These are phyloP conservation scores for Peribolospora kevripleyi DNA, from an alignment of 768 basidiomycete species.

Conservation along the genomic window DNA sequence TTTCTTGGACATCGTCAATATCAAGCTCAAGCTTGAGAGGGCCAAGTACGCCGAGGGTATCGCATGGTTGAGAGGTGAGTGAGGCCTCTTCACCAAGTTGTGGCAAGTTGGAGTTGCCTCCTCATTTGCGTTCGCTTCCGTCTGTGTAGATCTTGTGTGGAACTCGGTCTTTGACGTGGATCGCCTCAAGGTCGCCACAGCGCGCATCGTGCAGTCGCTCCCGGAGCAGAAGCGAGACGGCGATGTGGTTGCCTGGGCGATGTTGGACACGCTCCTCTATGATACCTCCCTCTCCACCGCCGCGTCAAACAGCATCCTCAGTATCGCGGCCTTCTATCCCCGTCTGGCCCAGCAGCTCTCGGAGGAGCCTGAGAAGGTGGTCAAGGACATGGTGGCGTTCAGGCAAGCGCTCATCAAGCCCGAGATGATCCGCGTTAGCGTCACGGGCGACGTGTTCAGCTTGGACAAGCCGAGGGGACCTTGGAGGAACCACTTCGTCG, in stretches of 20 bases:
- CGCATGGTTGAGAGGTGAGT: constrained; percentile 58
- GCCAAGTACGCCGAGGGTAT: constrained; percentile 55
- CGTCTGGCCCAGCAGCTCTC: constrained; percentile 45
- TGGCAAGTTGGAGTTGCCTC: no score
- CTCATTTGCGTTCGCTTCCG: no score
- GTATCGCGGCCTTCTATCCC: constrained; percentile 57
- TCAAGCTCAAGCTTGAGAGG: constrained; percentile 65
- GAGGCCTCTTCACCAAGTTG: no score
- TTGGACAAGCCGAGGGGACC: constrained; percentile 45
- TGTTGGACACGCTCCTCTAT: constrained; percentile 42
- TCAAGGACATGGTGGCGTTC: constrained; percentile 50
- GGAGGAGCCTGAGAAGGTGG: constrained; percentile 42
- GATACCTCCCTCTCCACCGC: constrained; percentile 34
- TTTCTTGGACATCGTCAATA: constrained; percentile 48
- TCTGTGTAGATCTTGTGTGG: constrained; percentile 61
- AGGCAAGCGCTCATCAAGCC: constrained; percentile 51
- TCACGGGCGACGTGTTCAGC: constrained; percentile 59
- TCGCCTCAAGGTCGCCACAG: constrained; percentile 54
- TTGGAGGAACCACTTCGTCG: constrained; percentile 47
- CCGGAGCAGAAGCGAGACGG: constrained; percentile 84
- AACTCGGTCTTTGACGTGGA: constrained; percentile 52
- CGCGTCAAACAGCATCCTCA: constrained; percentile 29
- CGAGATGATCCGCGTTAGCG: constrained; percentile 59
- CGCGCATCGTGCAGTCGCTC: constrained; percentile 69
- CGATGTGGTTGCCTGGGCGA: constrained; percentile 45